Evolutionary conservation across 441 rosid genomes (phyloP).

Genomic region (Brassica hybrid): DNA sequence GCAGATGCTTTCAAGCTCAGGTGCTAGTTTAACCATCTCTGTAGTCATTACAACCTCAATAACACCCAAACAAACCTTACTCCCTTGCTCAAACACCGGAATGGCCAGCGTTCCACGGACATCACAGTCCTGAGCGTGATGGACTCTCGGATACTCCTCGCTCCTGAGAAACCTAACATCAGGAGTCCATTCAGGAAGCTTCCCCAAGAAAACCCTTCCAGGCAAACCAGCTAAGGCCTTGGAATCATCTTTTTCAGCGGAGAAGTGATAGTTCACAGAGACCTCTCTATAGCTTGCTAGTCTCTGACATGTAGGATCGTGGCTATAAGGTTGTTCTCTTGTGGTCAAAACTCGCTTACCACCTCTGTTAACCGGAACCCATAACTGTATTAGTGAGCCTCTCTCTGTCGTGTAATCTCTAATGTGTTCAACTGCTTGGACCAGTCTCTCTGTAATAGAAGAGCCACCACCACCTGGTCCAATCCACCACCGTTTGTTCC

Average conservation of each 20-base stretch:
- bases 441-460: slow-evolving; percentile 70
- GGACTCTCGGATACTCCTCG: slow-evolving; percentile 80
- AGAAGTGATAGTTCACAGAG: slow-evolving; percentile 73
- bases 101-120: slow-evolving; percentile 89
- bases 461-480: slow-evolving; percentile 58
- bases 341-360: slow-evolving; percentile 71
- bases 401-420: slow-evolving; percentile 62
- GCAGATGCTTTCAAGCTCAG: slow-evolving; percentile 84
- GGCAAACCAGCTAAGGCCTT: slow-evolving; percentile 75
- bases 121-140: slow-evolving; percentile 71
- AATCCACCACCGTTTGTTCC: slow-evolving; percentile 75
- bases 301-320: slow-evolving; percentile 58
- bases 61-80: slow-evolving; percentile 85
- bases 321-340: slow-evolving; percentile 68
- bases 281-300: slow-evolving; percentile 78
- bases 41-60: slow-evolving; percentile 85
- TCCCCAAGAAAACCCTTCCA: slow-evolving; percentile 82
- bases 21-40: slow-evolving; percentile 61
- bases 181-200: slow-evolving; percentile 96
- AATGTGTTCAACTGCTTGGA: slow-evolving; percentile 64
- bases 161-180: slow-evolving; percentile 87
- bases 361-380: slow-evolving; percentile 86
- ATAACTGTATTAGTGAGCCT: slow-evolving; percentile 81
- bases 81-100: slow-evolving; percentile 90
- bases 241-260: slow-evolving; percentile 70